These are phyloP conservation scores for Pholiota microspora DNA, from an alignment of 768 basidiomycete species.

Conservation along the genomic window DNA sequence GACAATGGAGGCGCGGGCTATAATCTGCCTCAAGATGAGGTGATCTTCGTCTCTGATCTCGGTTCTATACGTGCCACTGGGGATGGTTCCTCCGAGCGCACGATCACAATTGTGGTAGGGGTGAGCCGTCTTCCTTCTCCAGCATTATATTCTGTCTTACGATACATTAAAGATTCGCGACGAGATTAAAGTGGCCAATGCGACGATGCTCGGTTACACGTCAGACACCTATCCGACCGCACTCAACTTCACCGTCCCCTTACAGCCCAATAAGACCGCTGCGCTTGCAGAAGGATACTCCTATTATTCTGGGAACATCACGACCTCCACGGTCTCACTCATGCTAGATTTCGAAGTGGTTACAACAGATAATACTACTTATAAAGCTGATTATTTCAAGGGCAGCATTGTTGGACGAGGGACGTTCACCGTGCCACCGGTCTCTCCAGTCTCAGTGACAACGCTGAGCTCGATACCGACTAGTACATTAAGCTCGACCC, in stretches of 20 bases:
- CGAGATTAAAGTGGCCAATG: neutral
- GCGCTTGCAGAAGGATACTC: neutral
- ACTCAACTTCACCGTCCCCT: neutral
- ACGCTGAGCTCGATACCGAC: neutral
- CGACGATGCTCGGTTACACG: neutral
- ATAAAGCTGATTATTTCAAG: neutral
- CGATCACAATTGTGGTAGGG: neutral
- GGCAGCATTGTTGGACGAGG: neutral
- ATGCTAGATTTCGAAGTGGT: neutral
- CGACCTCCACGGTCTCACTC: neutral
- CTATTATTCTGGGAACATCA: neutral
- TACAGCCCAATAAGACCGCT: neutral
- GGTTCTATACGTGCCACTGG: neutral
- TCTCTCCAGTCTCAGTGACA: neutral
- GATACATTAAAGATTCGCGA: neutral
- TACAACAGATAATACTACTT: neutral
- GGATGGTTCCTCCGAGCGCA: neutral
- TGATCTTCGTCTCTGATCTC: neutral
- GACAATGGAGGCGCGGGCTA: neutral
- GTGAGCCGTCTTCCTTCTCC: neutral
- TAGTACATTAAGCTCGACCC: neutral
- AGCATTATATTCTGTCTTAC: neutral
- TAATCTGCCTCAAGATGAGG: neutral
- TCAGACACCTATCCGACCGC: neutral
- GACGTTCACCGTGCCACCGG: neutral